Evolutionary conservation across 225 moss, liverwort and hornwort genomes (phyloP), one percentile per base, ranked within the genome.

Genomic region (Pleurozium schreberi): DNA sequence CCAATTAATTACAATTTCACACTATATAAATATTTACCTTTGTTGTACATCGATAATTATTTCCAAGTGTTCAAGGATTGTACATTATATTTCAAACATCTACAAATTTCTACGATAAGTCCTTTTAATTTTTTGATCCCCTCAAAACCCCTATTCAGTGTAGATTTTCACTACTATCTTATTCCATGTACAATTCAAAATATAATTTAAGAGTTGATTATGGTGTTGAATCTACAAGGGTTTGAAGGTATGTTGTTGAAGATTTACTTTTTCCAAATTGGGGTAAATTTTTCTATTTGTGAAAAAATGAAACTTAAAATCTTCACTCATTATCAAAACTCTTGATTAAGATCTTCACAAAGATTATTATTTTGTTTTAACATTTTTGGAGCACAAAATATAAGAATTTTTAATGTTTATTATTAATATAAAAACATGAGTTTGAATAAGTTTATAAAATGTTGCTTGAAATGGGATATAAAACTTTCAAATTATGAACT

Each of bases 111-210:
- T n/a, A n/a, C n/a, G n/a, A n/a, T n/a, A n/a, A n/a, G n/a, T n/a
- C n/a, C n/a, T n/a, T n/a, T n/a, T n/a, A n/a, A n/a, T n/a, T n/a
- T n/a, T n/a, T n/a, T n/a, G n/a, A n/a, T n/a, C n/a, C n/a, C n/a
- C n/a, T n/a, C n/a, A n/a, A n/a, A n/a, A n/a, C n/a, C n/a, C n/a
- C n/a, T n/a, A n/a, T n/a, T n/a, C n/a, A n/a, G n/a, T n/a, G n/a
- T n/a, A 73, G 2, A 73, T 27, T 30, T 30, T 47, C 3, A 7
- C 47, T 74, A 47, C 45, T 28, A 73, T 47, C 18, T 45, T 74
- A 47, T 1, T 0, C 26, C 1, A 18, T 31, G 0, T 2, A 49
- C 18, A 9, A 49, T 31, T 47, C 11, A 47, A 1, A 47, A 7
- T 18, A 31, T 11, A 3, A 74, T 47, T 30, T 18, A 31, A 74